These are phyloP conservation scores for Drechslerella stenobrocha DNA, from an alignment of 2,329 filamentous ascomycete genomes.

Conservation along the genomic window DNA sequence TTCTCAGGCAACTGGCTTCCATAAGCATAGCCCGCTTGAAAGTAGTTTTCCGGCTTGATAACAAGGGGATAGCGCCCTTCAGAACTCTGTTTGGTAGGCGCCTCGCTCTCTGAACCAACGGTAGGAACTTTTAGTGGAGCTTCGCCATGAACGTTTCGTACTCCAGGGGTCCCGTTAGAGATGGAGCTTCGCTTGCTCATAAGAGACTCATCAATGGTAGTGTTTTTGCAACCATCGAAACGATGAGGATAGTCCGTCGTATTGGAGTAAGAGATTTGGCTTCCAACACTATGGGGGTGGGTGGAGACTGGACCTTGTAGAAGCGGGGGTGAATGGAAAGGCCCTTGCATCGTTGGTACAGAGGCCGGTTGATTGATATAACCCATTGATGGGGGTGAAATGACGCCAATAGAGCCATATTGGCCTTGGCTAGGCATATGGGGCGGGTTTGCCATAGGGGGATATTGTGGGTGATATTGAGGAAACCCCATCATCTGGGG, in stretches of 20 bases:
- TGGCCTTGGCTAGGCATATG: slow-evolving; percentile 22
- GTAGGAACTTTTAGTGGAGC: slow-evolving; percentile 17
- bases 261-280: slow-evolving; percentile 18
- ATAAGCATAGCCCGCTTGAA: slow-evolving; percentile 9
- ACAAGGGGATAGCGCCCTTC: slow-evolving; percentile 2
- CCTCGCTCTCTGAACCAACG: neutral
- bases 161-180: slow-evolving; percentile 22
- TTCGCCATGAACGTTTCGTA: slow-evolving; percentile 28
- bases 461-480: slow-evolving; percentile 32
- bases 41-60: slow-evolving; percentile 17
- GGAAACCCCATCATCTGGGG: slow-evolving; percentile 35
- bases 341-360: slow-evolving; percentile 19
- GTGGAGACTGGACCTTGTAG: slow-evolving; percentile 4
- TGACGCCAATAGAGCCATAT: slow-evolving; percentile 20
- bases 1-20: slow-evolving; percentile 20
- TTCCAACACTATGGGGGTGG: slow-evolving; percentile 4
- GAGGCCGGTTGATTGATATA: slow-evolving; percentile 20
- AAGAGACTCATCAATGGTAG: slow-evolving; percentile 14
- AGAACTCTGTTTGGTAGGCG: neutral
- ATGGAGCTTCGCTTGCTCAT: slow-evolving; percentile 25
- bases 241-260: slow-evolving; percentile 11
- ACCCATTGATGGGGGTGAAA: slow-evolving; percentile 23
- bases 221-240: slow-evolving; percentile 15
- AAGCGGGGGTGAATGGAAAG: slow-evolving; percentile 13
- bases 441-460: slow-evolving; percentile 10